A percentile compares a stretch with the other conserved stretches of the same genome.
phyloP scores from a whole-genome alignment of 2,329 filamentous ascomycete species.

The Thelonectria rubi region DNA sequence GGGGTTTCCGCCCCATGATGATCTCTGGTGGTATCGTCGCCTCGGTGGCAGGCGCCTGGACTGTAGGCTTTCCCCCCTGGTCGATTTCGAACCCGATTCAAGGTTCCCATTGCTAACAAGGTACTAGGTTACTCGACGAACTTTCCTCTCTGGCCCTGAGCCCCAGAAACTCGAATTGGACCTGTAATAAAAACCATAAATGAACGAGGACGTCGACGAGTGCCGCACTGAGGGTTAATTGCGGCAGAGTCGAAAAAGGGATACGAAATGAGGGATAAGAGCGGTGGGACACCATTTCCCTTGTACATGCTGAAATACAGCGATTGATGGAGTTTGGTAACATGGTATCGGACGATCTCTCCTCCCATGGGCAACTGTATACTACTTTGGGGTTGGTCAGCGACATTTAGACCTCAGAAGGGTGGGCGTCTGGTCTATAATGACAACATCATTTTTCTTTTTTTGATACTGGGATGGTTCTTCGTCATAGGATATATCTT shows the following conservation, averaged over 20 bases:
- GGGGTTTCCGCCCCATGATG: slow-evolving; percentile 89
- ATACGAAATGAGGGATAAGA: slow-evolving; percentile 25
- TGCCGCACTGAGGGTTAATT: slow-evolving; percentile 35
- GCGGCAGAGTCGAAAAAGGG: slow-evolving; percentile 25
- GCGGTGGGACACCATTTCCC: slow-evolving; percentile 28
- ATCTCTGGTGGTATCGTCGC: slow-evolving; percentile 93
- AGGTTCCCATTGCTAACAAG: slow-evolving; percentile 15
- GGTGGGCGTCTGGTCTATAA: slow-evolving; percentile 48
- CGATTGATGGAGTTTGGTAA: slow-evolving; percentile 44
- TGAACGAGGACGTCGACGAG: slow-evolving; percentile 27
- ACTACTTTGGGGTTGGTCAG: slow-evolving; percentile 56
- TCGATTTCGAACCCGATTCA: neutral
- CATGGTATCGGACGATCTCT: slow-evolving; percentile 62
- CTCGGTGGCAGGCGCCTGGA: slow-evolving; percentile 85
- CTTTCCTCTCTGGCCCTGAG: slow-evolving; percentile 54
- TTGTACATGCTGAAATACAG: slow-evolving; percentile 47
- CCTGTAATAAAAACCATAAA: slow-evolving; percentile 42
- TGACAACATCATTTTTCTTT: slow-evolving; percentile 33
- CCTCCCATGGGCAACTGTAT: slow-evolving; percentile 62
- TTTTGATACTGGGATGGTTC: neutral
- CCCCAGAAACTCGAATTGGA: slow-evolving; percentile 37
- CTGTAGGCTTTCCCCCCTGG: slow-evolving; percentile 68
- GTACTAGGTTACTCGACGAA: slow-evolving; percentile 50
- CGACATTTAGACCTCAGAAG: slow-evolving; percentile 57
- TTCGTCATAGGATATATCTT: neutral